These are phyloP conservation scores for Stromatinia cepivora DNA, from an alignment of 2,329 filamentous ascomycete species.

Conservation along the genomic window DNA sequence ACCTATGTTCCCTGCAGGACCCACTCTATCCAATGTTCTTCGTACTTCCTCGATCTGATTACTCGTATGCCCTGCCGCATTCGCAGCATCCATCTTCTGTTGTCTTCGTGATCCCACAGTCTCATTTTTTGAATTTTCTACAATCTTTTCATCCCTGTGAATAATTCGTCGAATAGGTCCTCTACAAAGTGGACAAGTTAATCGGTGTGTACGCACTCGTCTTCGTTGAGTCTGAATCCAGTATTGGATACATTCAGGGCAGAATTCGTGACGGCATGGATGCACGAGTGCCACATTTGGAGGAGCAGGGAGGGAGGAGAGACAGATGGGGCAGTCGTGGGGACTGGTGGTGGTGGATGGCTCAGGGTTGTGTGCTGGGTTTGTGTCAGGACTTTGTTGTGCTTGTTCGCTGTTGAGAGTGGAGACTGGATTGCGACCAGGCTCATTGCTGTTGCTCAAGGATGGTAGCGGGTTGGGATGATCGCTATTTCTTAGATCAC, in stretches of 20 bases:
- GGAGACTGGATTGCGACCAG: not conserved
- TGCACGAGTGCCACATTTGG: not conserved
- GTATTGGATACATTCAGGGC: not conserved
- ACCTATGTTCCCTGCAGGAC: not conserved
- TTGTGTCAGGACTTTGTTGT: not conserved
- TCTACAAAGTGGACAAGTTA: not conserved
- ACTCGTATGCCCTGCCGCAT: not conserved
- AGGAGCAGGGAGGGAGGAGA: not conserved
- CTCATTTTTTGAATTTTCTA: not conserved
- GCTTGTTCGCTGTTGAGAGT: not conserved
- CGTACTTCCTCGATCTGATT: not conserved
- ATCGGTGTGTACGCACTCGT: not conserved
- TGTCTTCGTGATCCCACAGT: not conserved
- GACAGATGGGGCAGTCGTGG: not conserved
- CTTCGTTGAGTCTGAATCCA: not conserved
- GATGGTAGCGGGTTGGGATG: not conserved
- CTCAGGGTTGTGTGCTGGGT: not conserved
- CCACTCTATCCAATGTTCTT: not conserved
- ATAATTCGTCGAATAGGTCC: not conserved
- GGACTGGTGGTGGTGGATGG: not conserved
- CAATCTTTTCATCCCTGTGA: not conserved
- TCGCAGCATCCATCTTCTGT: not conserved
- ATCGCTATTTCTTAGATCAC: not conserved
- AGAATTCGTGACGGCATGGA: slow-evolving; percentile 3
- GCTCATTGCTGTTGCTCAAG: not conserved